A percentile compares a stretch with the other conserved stretches of the same genome.
These are phyloP conservation scores for Gamarada debralockiae DNA, from an alignment of 495 filamentous ascomycete species.

Conservation along the genomic window DNA sequence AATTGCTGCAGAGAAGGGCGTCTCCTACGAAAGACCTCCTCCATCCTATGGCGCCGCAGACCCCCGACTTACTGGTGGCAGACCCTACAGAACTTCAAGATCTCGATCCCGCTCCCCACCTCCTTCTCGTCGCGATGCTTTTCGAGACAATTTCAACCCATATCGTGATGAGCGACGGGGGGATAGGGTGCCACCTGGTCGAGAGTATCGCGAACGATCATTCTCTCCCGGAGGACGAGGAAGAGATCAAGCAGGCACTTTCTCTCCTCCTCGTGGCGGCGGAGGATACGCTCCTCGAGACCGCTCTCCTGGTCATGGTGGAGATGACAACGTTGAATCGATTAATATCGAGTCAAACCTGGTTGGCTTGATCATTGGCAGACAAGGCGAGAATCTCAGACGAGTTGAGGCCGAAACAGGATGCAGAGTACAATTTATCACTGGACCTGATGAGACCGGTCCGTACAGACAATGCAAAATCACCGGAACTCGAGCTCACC, in stretches of 20 bases:
- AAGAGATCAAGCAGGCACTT: slow-evolving; percentile 37
- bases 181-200: slow-evolving; percentile 42
- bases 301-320: slow-evolving; percentile 49
- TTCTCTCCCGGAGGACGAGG: slow-evolving; percentile 53
- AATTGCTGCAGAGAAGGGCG: slow-evolving; percentile 66
- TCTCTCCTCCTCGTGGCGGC: slow-evolving; percentile 36
- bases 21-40: slow-evolving; percentile 47
- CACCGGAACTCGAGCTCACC: slow-evolving; percentile 58
- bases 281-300: slow-evolving; percentile 35
- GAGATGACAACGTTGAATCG: slow-evolving; percentile 62
- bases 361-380: slow-evolving; percentile 80
- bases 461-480: slow-evolving; percentile 74
- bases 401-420: slow-evolving; percentile 72
- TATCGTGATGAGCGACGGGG: slow-evolving; percentile 75
- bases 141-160: slow-evolving; percentile 68
- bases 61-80: slow-evolving; percentile 31
- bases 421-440: slow-evolving; percentile 77
- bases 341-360: slow-evolving; percentile 73
- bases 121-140: slow-evolving; percentile 50
- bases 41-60: slow-evolving; percentile 34
- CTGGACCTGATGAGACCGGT: slow-evolving; percentile 60
- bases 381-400: slow-evolving; percentile 76
- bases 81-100: slow-evolving; percentile 54
- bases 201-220: slow-evolving; percentile 61
- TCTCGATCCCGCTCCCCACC: slow-evolving; percentile 68